Conservation (phyloP, 73 alveolate species). For the Paramecium octaurelia region DNA sequence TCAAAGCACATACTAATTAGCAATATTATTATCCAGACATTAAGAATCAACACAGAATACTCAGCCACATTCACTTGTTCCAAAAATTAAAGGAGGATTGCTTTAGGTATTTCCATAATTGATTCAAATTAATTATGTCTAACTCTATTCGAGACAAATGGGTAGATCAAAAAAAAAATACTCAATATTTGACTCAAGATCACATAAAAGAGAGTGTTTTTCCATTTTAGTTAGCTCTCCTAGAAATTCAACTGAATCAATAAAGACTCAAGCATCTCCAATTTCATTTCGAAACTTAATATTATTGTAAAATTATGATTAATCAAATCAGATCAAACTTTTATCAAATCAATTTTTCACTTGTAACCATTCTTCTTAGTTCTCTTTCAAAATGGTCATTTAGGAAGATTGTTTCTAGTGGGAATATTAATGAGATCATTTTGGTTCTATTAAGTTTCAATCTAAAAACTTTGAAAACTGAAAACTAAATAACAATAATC, state of each 20-base stretch:
- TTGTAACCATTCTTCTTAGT: not conserved
- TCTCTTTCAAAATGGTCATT: slow-evolving; percentile 6
- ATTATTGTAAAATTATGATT: not conserved
- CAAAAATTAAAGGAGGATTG: not conserved
- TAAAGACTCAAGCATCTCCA: not conserved
- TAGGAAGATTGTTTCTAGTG: not conserved
- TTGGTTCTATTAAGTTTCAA: not conserved
- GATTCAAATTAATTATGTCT: not conserved
- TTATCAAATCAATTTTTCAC: not conserved
- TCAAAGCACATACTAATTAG: not conserved
- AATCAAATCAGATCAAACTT: not conserved
- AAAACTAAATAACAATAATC: not conserved
- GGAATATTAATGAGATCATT: not conserved
- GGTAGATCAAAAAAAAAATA: not conserved
- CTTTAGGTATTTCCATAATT: not conserved
- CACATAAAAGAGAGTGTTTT: not conserved
- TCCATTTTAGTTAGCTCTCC: not conserved
- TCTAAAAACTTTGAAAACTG: not conserved
- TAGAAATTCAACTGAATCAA: not conserved
- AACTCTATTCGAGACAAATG: not conserved
- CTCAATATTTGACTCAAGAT: not conserved
- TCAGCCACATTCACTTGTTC: not conserved
- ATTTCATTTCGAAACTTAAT: not conserved
- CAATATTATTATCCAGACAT: not conserved
- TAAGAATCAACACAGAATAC: not conserved